Evolutionary conservation across 495 filamentous ascomycete species (phyloP).

Genomic region (Aspergillus coremiiformis): DNA sequence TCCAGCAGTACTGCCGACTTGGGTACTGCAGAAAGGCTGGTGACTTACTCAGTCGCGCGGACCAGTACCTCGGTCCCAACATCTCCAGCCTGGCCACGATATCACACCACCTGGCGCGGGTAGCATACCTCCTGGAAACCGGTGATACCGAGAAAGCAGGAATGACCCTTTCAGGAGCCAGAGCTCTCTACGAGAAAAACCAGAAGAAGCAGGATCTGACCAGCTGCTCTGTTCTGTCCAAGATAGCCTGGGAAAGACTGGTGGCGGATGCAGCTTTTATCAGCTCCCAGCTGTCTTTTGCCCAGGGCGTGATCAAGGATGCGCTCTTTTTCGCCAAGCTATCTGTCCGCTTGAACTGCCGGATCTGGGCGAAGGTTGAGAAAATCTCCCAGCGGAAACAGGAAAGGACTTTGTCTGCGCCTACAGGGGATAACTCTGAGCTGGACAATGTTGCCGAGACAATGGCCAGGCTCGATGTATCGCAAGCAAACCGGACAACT

Average conservation of each 20-base stretch:
- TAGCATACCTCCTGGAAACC: conserved; percentile 64
- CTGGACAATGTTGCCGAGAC: conserved; percentile 37
- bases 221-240: conserved; percentile 22
- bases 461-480: conserved; percentile 37
- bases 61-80: conserved; percentile 32
- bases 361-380: conserved; percentile 66
- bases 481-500: conserved; percentile 21
- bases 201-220: conserved; percentile 25
- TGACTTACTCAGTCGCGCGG: conserved; percentile 52
- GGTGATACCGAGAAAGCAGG: conserved; percentile 54
- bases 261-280: conserved; percentile 49
- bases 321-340: conserved; percentile 61
- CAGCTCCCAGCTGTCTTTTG: conserved; percentile 55
- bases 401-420: conserved; percentile 18
- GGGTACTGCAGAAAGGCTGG: conserved; percentile 73
- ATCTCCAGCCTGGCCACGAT: conserved; percentile 38
- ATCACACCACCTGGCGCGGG: conserved; percentile 60
- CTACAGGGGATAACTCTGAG: conserved; percentile 22
- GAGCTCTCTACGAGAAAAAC: conserved; percentile 30
- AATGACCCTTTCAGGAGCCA: conserved; percentile 23
- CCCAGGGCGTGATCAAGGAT: conserved; percentile 53
- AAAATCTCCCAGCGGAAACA: conserved; percentile 34
- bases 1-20: conserved; percentile 64
- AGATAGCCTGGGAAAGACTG: conserved; percentile 39
- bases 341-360: conserved; percentile 56